These are phyloP conservation scores for Nicotiana tabacum DNA, from an alignment of 257 asterid genomes.

Conservation along the genomic window DNA sequence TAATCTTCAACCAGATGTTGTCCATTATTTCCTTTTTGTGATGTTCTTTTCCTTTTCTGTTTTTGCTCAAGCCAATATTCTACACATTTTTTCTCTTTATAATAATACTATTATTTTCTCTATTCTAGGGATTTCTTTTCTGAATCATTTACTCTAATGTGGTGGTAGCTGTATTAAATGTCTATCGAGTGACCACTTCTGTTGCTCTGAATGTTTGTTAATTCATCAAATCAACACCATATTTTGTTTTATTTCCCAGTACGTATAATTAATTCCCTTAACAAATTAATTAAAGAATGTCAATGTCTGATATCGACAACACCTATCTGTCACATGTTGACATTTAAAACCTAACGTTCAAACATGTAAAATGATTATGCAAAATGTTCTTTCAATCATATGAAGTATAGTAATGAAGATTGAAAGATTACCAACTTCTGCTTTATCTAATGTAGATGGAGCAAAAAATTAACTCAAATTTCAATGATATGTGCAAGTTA, in stretches of 20 bases:
- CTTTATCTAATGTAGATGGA: not conserved
- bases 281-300: not conserved
- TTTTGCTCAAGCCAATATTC: not conserved
- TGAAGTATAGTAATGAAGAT: not conserved
- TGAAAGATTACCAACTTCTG: not conserved
- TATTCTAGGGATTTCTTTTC: not conserved
- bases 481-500: not conserved
- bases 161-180: slow-evolving; percentile 3
- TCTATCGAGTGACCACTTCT: not conserved
- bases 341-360: not conserved
- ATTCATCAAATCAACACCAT: not conserved
- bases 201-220: not conserved
- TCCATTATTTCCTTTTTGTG: no score
- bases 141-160: not conserved
- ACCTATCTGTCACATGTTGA: not conserved
- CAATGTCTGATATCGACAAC: not conserved
- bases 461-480: not conserved
- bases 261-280: not conserved
- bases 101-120: not conserved
- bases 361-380: not conserved
- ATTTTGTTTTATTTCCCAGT: not conserved
- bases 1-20: no score
- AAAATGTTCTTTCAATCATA: not conserved
- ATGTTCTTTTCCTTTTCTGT: not conserved
- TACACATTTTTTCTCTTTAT: not conserved